Base-by-base conservation (phyloP, 495 filamentous ascomycete genomes). In the Lindgomyces ingoldianus region DNA sequence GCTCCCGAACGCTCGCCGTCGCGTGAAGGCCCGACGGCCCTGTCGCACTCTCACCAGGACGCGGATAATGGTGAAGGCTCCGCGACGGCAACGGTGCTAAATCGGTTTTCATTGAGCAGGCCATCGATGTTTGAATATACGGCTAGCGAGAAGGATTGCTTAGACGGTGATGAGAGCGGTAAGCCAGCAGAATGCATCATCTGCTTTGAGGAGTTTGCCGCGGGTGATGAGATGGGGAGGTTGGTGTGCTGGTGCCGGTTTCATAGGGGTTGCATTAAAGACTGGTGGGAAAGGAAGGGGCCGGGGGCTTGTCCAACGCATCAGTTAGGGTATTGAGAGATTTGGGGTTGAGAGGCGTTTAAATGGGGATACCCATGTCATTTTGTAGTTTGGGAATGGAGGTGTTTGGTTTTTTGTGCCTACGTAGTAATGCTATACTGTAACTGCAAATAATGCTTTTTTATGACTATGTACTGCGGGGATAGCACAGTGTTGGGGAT, bases 201-300 rank as follows among this genome's bases (percentile, higher is more conserved):
- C 59, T 98, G 94, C 69, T 88, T 98, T 67, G 95, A 96, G 74
- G 95, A 98, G 69, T 98, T 96, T 72, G 88, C 90, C 68, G 88
- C 87, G 11, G 94, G 93, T 1, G 85, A 89, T 57, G 77, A 85
- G 51, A 87, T 98, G 84, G 91, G 87, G 4, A 79, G 93, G 56
- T 77, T 98, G 61, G 91, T 96, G 76, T 98, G 95, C 74, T 77
- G 96, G 61, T 98, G 94, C 75, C 89, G 93, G 58, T 98, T 97
- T 74, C 95, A 98, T 73, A 79, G 85, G 70, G 73, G 18, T 10
- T 78, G 76, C 56, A 76, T 78, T 46, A 42, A 67, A 29, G 24
- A 68, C 53, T 78, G 76, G 76, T 78, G 76, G 76, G 74, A 73
- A 27, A 72, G 52, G 21, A 77, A 73, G 65, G 76, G 75, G 6